These are phyloP conservation scores for Danielia reshetovae DNA, from an alignment of 805 yeast species.

Conservation along the genomic window DNA sequence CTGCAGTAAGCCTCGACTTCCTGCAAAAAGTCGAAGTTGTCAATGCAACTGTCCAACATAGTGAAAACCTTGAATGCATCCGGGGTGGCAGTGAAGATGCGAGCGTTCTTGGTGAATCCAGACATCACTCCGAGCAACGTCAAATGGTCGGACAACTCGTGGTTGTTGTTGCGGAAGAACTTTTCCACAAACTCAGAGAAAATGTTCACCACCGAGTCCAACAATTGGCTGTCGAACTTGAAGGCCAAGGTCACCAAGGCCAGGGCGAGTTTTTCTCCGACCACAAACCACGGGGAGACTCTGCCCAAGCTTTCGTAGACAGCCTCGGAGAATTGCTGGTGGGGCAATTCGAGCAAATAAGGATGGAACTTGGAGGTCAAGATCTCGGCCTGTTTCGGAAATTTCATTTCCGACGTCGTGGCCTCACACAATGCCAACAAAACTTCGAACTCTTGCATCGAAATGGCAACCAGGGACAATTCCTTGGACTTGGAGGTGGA, in stretches of 20 bases:
- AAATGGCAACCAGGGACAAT: slow-evolving; percentile 38
- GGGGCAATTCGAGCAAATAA: slow-evolving; percentile 46
- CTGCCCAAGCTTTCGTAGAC: slow-evolving; percentile 24
- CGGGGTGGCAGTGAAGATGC: slow-evolving; percentile 21
- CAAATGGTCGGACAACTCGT: slow-evolving; percentile 30
- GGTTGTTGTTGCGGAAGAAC: slow-evolving; percentile 19
- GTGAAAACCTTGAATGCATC: slow-evolving; percentile 28
- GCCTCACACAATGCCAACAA: slow-evolving; percentile 49
- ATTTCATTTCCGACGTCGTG: slow-evolving; percentile 22
- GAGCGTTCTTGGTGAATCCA: slow-evolving; percentile 26
- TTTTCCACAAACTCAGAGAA: slow-evolving; percentile 24
- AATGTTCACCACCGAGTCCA: slow-evolving; percentile 23
- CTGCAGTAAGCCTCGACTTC: slow-evolving; percentile 31
- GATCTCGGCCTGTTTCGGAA: slow-evolving; percentile 35
- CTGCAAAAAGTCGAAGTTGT: slow-evolving; percentile 35
- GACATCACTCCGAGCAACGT: slow-evolving; percentile 33
- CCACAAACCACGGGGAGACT: slow-evolving; percentile 32
- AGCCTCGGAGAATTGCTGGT: slow-evolving; percentile 40
- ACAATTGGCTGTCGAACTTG: slow-evolving; percentile 18
- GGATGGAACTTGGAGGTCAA: slow-evolving; percentile 42
- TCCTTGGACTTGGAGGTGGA: neutral
- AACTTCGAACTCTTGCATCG: slow-evolving; percentile 52
- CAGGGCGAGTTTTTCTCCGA: slow-evolving; percentile 30
- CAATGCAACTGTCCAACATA: slow-evolving; percentile 33
- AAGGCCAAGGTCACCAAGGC: slow-evolving; percentile 31